Base-by-base conservation (phyloP, 768 basidiomycete species). In the Russula dissimulans region DNA sequence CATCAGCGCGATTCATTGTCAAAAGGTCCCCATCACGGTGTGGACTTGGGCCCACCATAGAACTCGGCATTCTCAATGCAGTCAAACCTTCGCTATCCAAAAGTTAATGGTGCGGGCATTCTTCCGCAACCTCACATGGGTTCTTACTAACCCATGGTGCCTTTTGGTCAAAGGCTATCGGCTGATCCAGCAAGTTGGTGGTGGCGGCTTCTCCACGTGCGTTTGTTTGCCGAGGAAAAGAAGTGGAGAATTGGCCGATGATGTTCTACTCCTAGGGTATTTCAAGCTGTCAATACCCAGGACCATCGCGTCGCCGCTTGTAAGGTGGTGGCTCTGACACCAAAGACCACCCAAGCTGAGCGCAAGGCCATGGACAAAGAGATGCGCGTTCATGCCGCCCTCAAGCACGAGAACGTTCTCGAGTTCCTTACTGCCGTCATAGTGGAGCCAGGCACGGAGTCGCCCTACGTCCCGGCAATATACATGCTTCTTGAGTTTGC, bases 401-500 rank as follows among this genome's bases (percentile, higher is more conserved):
- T 97, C 56, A 89, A 90, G 66, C 87, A 97, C 63, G 57, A 67
- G 1, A 84, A 95, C 63, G 81, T 98, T 9, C 81, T 99, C 41
- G 85, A 91, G 68, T 91, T 98, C 67, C 69, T 94, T 59, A 85
- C 86, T 52, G 88, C 86, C 0, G 81, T 85, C 34, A 75, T 90
- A 3, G 85, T 93, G 0, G 91, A 94, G 64, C 69, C 74, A 17
- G 81, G 84, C 61, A 79, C 82, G 44, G 68, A 71, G 44, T 64
- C 66, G 29, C 67, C 66, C 3, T 94, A 85, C 68, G 72, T 85
- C 0, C 88, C 92, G 0, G 95, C 89, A 0, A 79, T 93, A 22
- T 99, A 97, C 69, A 91, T 99, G 80, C 74, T 97, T 18, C 74
- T 99, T 67, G 97, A 98, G 71, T 76, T 95, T 38, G 97, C 95